phyloP scores from a whole-genome alignment of 1,139 yeast species.

The Saccharomycopsis hybrid region DNA sequence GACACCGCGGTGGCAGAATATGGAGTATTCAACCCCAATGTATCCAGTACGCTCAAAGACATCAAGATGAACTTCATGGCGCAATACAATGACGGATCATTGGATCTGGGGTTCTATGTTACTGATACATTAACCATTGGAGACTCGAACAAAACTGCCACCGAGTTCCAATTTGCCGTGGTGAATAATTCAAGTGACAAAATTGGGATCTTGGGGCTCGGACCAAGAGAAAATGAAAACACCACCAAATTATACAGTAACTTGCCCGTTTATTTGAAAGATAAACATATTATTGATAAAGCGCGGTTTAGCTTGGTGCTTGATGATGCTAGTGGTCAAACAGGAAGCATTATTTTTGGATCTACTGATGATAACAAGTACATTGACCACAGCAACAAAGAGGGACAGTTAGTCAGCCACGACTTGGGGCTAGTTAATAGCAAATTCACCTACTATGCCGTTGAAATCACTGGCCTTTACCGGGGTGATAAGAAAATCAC shows the following conservation, averaged over 20 bases:
- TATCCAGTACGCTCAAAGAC: slow-evolving; percentile 4
- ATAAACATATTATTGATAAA: not conserved
- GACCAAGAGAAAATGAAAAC: slow-evolving; percentile 11
- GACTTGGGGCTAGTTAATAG: slow-evolving; percentile 6
- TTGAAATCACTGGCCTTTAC: slow-evolving; percentile 5
- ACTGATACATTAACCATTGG: slow-evolving; percentile 9
- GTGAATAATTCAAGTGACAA: slow-evolving; percentile 6
- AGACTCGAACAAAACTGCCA: slow-evolving; percentile 4
- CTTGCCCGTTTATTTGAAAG: slow-evolving; percentile 7
- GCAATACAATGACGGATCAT: slow-evolving; percentile 5
- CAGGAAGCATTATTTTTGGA: slow-evolving; percentile 13
- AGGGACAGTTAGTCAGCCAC: slow-evolving; percentile 6
- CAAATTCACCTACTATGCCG: slow-evolving; percentile 6
- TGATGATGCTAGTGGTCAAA: slow-evolving; percentile 1
- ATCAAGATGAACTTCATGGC: not conserved
- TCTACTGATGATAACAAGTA: slow-evolving; percentile 2
- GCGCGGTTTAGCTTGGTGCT: slow-evolving; percentile 8
- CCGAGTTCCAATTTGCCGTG: slow-evolving; percentile 14
- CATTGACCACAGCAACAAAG: not conserved
- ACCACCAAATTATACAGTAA: slow-evolving; percentile 7
- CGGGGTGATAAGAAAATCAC: slow-evolving; percentile 1
- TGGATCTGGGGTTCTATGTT: slow-evolving; percentile 9
- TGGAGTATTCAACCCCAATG: slow-evolving; percentile 1
- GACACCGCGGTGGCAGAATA: slow-evolving; percentile 1
- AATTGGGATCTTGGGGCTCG: slow-evolving; percentile 13